A percentile compares a stretch with the other conserved stretches of the same genome.
These are phyloP conservation scores for Amanita inopinata DNA, from an alignment of 768 basidiomycete species.

Conservation along the genomic window DNA sequence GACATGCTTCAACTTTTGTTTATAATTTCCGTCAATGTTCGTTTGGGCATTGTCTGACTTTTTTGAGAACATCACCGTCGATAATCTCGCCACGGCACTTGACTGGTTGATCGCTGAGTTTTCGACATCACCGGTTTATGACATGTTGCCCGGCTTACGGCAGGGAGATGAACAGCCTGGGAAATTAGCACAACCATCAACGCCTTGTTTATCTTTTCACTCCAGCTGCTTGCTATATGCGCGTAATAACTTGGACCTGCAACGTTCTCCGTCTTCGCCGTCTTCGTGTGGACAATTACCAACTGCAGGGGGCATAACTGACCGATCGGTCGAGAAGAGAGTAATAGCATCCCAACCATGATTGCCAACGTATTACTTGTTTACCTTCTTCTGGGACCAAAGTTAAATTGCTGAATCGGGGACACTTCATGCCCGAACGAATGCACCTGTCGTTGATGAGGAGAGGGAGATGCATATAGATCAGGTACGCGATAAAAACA, in stretches of 20 bases:
- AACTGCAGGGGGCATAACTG: background rate
- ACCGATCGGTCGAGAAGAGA: background rate
- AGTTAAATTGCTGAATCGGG: constrained; percentile 2
- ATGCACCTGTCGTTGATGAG: too few relatives aligned
- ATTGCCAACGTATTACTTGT: background rate
- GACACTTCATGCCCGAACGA: background rate
- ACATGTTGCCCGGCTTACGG: constrained; percentile 9
- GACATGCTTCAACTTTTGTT: too few relatives aligned
- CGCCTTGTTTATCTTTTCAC: background rate
- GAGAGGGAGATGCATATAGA: too few relatives aligned
- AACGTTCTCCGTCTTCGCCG: background rate
- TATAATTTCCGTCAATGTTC: too few relatives aligned
- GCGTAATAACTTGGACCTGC: background rate
- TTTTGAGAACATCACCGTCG: constrained; percentile 1
- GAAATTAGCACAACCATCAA: background rate
- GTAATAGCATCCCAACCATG: background rate
- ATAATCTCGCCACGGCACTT: too few relatives aligned
- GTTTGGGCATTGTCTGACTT: background rate
- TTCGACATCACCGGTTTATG: background rate
- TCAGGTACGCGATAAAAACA: too few relatives aligned
- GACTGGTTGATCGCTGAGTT: too few relatives aligned
- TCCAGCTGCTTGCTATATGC: background rate
- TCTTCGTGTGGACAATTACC: background rate
- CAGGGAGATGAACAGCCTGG: background rate
- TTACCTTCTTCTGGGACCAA: constrained; percentile 3